Evolutionary conservation across 1,284 basidiomycete genomes (phyloP).

Genomic region (Athelia psychrophila): DNA sequence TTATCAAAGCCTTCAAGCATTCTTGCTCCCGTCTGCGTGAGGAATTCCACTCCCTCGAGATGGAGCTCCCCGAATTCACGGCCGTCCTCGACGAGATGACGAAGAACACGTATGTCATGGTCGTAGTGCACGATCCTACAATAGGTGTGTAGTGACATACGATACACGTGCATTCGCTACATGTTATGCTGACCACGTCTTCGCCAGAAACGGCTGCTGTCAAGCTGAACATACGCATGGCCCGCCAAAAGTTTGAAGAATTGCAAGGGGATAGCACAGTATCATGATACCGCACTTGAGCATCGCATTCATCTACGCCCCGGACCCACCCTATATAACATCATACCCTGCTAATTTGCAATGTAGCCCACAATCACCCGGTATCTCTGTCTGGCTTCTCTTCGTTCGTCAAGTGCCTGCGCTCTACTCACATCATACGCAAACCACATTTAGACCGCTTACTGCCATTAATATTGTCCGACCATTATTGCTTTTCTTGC

Average conservation of each 20-base stretch:
- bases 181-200: background rate
- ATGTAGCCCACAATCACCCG: no score
- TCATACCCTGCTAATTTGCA: no score
- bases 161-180: no score
- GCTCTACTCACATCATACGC: no score
- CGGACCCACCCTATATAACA: no score
- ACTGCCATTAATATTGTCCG: no score
- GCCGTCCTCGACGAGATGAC: slow-evolving; percentile 96
- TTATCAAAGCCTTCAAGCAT: slow-evolving; percentile 94
- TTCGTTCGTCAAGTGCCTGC: no score
- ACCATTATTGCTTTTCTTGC: no score
- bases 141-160: slow-evolving; percentile 60
- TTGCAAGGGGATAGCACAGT: slow-evolving; percentile 62
- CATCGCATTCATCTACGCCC: no score
- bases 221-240: slow-evolving; percentile 80
- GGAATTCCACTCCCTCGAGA: slow-evolving; percentile 78
- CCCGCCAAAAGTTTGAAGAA: slow-evolving; percentile 80
- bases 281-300: background rate
- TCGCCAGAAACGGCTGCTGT: slow-evolving; percentile 76
- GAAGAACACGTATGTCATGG: slow-evolving; percentile 90
- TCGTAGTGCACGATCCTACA: slow-evolving; percentile 84
- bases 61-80: slow-evolving; percentile 81
- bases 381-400: no score
- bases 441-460: no score
- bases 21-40: slow-evolving; percentile 82